phyloP scores from a whole-genome alignment of 2,329 filamentous ascomycete genomes.

The Xylaria sp. region DNA sequence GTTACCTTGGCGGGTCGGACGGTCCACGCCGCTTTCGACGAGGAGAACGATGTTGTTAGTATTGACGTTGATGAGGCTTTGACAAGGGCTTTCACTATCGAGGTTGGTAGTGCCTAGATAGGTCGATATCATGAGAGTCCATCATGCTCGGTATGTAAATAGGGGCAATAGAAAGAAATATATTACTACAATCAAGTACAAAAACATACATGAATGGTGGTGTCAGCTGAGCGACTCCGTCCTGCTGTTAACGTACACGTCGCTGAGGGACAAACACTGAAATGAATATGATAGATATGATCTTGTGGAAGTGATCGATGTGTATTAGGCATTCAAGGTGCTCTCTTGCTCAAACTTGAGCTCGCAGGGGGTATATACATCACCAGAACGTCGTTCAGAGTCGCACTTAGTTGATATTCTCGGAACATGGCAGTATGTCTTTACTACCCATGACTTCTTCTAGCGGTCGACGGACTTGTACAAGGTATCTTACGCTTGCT shows the following conservation, averaged over 20 bases:
- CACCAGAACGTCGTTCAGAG: no score
- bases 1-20: slow-evolving; percentile 8
- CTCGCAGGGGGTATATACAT: background rate
- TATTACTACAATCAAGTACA: no score
- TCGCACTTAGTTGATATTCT: background rate
- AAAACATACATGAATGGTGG: no score
- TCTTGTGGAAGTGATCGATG: background rate
- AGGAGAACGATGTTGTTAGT: background rate
- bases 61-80: background rate
- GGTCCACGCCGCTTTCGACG: background rate
- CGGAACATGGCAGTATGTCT: background rate
- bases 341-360: background rate
- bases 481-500: background rate
- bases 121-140: no score
- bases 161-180: no score
- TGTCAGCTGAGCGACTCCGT: no score
- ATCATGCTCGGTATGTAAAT: no score
- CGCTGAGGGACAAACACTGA: background rate
- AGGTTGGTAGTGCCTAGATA: background rate
- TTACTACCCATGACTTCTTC: background rate
- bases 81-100: background rate
- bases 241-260: background rate
- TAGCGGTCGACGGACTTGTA: background rate
- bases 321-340: background rate
- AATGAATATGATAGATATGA: background rate